Conservation (phyloP, 129 eudicot genomes). For the Ambrosia trifida region DNA sequence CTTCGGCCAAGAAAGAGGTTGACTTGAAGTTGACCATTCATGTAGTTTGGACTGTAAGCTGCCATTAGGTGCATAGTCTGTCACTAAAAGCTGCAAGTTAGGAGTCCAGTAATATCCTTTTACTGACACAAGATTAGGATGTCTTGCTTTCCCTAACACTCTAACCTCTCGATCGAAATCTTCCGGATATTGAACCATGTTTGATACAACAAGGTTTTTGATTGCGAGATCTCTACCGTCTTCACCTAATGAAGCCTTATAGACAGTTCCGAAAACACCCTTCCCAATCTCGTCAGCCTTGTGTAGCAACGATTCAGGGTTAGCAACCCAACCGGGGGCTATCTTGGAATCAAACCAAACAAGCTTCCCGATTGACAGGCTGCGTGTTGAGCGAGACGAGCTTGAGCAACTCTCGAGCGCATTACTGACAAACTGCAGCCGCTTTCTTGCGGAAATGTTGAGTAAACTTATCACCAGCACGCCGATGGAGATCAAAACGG, state of each 20-base stretch:
- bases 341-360: slow-evolving; percentile 66
- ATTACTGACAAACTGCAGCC: slow-evolving; percentile 61
- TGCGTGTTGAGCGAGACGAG: slow-evolving; percentile 56
- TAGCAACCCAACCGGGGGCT: slow-evolving; percentile 54
- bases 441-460: slow-evolving; percentile 75
- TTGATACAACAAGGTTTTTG: slow-evolving; percentile 64
- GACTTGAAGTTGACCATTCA: slow-evolving; percentile 43
- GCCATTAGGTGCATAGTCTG: slow-evolving; percentile 69
- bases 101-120: slow-evolving; percentile 99
- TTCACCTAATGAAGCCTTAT: slow-evolving; percentile 67
- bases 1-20: slow-evolving; percentile 72
- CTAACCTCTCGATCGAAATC: slow-evolving; percentile 86
- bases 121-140: slow-evolving; percentile 66
- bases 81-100: slow-evolving; percentile 69
- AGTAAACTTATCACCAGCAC: slow-evolving; percentile 70
- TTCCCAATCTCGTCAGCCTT: slow-evolving; percentile 88
- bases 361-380: slow-evolving; percentile 69
- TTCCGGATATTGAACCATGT: slow-evolving; percentile 67
- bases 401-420: slow-evolving; percentile 88
- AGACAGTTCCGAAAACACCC: slow-evolving; percentile 81
- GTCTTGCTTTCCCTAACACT: slow-evolving; percentile 72
- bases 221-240: slow-evolving; percentile 62
- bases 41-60: slow-evolving; percentile 73
- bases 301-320: slow-evolving; percentile 57
- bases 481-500: slow-evolving; percentile 62